A percentile compares a stretch with the other conserved stretches of the same genome.
phyloP scores from a whole-genome alignment of 139 green algal genomes.

The Spirogloea muscicola region DNA sequence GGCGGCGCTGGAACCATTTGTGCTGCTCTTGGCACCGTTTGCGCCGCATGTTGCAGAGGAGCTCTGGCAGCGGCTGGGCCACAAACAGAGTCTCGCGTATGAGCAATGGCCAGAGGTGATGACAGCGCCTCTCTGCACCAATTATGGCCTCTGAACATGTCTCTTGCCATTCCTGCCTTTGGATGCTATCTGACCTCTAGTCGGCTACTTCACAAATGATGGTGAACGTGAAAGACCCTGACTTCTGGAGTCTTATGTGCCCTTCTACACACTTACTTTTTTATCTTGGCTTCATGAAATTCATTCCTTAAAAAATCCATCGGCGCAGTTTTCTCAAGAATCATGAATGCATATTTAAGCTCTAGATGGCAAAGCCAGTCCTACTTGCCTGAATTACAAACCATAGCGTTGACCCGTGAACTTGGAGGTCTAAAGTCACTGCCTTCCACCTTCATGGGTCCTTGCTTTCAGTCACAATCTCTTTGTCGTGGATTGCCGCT shows the following conservation, averaged over 20 bases:
- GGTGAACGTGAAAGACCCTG: no score
- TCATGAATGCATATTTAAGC: no score
- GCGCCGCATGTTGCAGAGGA: conserved; percentile 93
- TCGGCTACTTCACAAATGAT: no score
- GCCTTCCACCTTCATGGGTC: no score
- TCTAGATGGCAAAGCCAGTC: no score
- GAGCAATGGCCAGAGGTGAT: conserved; percentile 67
- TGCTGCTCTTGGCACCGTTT: conserved; percentile 90
- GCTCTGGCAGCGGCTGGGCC: conserved; percentile 73
- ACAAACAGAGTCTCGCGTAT: conserved; percentile 68
- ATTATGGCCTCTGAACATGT: not conserved
- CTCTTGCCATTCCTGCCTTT: not conserved
- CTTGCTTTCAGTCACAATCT: no score
- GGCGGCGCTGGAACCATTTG: conserved; percentile 70
- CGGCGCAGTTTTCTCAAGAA: no score
- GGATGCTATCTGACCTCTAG: no score
- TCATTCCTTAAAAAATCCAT: no score
- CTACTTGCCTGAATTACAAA: no score
- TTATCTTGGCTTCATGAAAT: no score
- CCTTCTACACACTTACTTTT: not conserved
- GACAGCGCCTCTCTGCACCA: not conserved
- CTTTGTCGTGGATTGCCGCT: no score
- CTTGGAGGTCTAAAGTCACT: not conserved
- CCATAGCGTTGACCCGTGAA: not conserved
- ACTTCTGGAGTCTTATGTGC: not conserved